Conservation (phyloP, 2,329 filamentous ascomycete genomes). For the Cladorrhinum sp. region DNA sequence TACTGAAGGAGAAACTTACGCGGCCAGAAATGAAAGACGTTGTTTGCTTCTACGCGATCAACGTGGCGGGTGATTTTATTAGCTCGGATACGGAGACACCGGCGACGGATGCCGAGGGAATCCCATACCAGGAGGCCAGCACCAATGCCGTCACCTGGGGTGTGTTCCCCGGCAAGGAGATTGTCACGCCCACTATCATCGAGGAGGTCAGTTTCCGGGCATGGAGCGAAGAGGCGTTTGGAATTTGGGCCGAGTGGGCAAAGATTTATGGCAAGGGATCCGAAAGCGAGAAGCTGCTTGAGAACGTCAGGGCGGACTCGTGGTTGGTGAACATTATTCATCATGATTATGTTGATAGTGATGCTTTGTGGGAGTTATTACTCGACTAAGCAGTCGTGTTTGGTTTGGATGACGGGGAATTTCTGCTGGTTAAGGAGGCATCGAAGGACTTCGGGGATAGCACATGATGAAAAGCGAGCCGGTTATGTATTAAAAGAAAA, state of each 20-base stretch:
- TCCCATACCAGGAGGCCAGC: constrained; percentile 41
- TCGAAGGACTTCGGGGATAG: too few species aligned
- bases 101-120: constrained; percentile 15
- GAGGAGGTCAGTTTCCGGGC: constrained; percentile 91
- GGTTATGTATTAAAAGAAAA: too few species aligned
- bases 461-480: too few species aligned
- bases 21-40: constrained; percentile 58
- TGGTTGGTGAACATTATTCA: constrained; percentile 93
- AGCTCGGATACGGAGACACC: constrained; percentile 56
- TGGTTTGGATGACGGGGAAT: too few species aligned
- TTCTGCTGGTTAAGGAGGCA: too few species aligned
- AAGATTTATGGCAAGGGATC: constrained; percentile 77
- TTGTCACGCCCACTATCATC: constrained; percentile 93
- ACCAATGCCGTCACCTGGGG: constrained; percentile 98
- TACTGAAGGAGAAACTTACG: constrained; percentile 61
- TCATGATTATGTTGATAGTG: constrained; percentile 69
- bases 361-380: constrained; percentile 71
- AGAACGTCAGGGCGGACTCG: constrained; percentile 62
- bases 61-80: constrained; percentile 72
- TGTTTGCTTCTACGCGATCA: constrained; percentile 85
- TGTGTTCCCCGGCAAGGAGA: constrained; percentile 92
- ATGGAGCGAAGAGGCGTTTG: constrained; percentile 94
- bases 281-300: constrained; percentile 68
- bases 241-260: constrained; percentile 93
- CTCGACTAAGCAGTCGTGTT: too few species aligned